Percentiles rank a stretch among this genome's conserved stretches.
Evolutionary conservation across 2,329 filamentous ascomycete genomes (phyloP).

Genomic region (Colletotrichum filicis): DNA sequence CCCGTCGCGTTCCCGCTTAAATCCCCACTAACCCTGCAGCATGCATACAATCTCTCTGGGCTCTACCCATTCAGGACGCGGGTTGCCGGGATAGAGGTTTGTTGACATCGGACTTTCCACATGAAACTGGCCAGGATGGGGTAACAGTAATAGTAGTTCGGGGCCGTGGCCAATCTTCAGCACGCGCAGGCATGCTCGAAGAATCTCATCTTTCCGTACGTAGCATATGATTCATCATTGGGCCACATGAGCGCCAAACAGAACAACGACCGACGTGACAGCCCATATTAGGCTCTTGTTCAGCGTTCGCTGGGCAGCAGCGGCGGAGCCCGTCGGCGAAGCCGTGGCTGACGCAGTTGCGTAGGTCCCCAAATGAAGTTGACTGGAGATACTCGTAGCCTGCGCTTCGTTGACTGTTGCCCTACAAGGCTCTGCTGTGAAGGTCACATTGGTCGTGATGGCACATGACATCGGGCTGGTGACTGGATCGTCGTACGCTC

Average conservation of each 20-base stretch:
- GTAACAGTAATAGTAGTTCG: not conserved
- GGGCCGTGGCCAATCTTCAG: not conserved
- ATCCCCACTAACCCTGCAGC: not conserved
- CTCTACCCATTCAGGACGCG: not conserved
- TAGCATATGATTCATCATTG: not conserved
- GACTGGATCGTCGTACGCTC: not conserved
- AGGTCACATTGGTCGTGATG: conserved; percentile 6
- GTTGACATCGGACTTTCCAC: not conserved
- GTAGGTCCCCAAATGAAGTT: conserved; percentile 7
- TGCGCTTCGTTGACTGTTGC: conserved; percentile 11
- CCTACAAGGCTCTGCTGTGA: not conserved
- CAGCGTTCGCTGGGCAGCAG: not conserved
- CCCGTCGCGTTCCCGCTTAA: not conserved
- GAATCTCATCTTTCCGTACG: not conserved
- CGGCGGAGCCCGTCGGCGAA: conserved; percentile 40
- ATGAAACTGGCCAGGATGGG: not conserved
- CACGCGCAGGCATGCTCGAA: not conserved
- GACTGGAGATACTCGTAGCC: conserved; percentile 19
- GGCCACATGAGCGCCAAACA: not conserved
- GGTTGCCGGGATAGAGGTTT: not conserved
- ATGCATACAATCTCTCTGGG: not conserved
- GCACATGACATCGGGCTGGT: not conserved
- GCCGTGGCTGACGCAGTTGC: conserved; percentile 42
- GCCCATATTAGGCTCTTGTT: not conserved
- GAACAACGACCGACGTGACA: not conserved